phyloP scores from a whole-genome alignment of 1,139 yeast genomes.

The Lizanozyma gosingica region DNA sequence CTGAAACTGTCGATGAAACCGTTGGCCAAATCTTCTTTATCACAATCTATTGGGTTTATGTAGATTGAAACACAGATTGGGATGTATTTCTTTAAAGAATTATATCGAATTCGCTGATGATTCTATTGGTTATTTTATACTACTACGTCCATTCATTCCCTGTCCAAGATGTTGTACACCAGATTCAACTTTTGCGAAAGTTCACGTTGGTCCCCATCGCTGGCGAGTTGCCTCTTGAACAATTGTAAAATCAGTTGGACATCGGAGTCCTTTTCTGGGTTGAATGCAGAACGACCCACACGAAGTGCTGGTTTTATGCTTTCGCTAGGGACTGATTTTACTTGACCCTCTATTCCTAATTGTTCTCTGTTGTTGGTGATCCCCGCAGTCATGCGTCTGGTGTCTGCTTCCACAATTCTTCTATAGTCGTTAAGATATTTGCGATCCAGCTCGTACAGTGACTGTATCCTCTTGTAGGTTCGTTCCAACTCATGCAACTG shows the following conservation, averaged over 20 bases:
- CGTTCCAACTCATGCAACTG: constrained; percentile 28
- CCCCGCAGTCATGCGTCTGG: neutral
- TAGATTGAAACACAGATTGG: neutral
- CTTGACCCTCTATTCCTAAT: neutral
- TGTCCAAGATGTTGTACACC: neutral
- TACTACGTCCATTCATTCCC: too few species aligned
- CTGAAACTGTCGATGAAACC: neutral
- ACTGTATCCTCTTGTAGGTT: constrained; percentile 16
- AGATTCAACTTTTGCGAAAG: neutral
- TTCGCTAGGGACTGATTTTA: neutral
- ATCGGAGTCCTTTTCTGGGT: neutral
- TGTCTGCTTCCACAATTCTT: neutral
- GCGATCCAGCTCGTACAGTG: constrained; percentile 22
- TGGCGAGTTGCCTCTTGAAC: neutral
- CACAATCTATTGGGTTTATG: neutral
- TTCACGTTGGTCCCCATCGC: neutral
- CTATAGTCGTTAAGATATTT: constrained; percentile 19
- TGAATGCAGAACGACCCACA: neutral
- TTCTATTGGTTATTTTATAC: too few species aligned
- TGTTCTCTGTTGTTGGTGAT: neutral
- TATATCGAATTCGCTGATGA: neutral
- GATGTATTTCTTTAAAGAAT: too few species aligned
- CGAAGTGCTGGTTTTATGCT: neutral
- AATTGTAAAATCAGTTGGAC: neutral
- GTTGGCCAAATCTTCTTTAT: neutral